These are phyloP conservation scores for Zasmidium citrigriseum DNA, from an alignment of 2,329 filamentous ascomycete genomes.

Conservation along the genomic window DNA sequence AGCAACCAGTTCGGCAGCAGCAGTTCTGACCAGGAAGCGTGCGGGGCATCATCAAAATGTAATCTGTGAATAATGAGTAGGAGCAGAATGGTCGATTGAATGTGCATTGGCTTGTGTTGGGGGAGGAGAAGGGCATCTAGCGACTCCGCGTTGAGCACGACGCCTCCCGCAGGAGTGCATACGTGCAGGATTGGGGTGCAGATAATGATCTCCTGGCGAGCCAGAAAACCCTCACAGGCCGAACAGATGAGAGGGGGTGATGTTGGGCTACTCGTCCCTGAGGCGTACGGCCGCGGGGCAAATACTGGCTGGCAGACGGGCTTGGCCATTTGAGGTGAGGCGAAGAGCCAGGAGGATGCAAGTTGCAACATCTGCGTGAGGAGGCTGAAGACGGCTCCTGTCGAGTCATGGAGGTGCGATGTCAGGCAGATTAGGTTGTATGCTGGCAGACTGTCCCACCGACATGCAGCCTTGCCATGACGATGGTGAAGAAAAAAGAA, in stretches of 20 bases:
- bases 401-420: background rate
- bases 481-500: background rate
- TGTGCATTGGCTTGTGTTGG: background rate
- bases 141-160: background rate
- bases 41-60: background rate
- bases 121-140: background rate
- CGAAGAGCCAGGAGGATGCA: background rate
- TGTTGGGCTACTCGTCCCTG: background rate
- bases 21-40: background rate
- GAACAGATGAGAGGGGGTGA: background rate
- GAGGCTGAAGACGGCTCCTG: background rate
- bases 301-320: background rate
- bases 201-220: background rate
- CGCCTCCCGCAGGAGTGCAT: background rate
- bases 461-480: background rate
- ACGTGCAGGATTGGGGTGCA: background rate
- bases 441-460: background rate
- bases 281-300: background rate
- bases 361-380: background rate
- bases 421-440: conserved; percentile 3
- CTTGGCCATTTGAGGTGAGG: background rate
- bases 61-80: background rate
- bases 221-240: background rate
- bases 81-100: background rate
- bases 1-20: background rate